These are phyloP conservation scores for Meyerozyma elateridarum DNA, from an alignment of 1,139 yeast genomes.

Conservation along the genomic window DNA sequence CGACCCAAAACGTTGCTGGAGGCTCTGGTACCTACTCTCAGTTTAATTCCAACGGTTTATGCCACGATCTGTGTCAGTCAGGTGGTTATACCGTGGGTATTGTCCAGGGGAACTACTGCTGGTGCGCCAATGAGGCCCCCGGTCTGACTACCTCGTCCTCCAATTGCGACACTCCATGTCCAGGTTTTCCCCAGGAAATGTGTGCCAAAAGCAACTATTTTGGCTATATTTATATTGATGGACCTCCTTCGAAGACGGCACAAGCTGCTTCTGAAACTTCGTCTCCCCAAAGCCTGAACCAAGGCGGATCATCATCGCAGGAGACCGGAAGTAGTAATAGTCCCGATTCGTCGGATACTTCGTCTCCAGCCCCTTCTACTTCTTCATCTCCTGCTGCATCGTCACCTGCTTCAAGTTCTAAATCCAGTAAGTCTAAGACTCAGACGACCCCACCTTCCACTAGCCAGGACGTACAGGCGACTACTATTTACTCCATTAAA, in stretches of 20 bases:
- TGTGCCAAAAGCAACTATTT: slow-evolving; percentile 32
- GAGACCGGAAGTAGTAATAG: too few species aligned
- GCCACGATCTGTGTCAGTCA: slow-evolving; percentile 40
- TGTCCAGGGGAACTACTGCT: slow-evolving; percentile 48
- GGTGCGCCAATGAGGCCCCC: slow-evolving; percentile 58
- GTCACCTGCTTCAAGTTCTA: slow-evolving; percentile 6
- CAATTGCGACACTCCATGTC: slow-evolving; percentile 48
- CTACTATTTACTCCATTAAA: slow-evolving; percentile 20
- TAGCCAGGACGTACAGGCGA: slow-evolving; percentile 9
- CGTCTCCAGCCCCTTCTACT: slow-evolving; percentile 5
- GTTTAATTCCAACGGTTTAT: slow-evolving; percentile 52
- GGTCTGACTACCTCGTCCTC: slow-evolving; percentile 24
- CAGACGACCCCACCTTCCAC: slow-evolving; percentile 1
- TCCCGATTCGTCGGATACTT: slow-evolving; percentile 4
- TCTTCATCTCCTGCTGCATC: slow-evolving; percentile 4
- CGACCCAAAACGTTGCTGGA: slow-evolving; percentile 38
- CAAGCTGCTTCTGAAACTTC: neutral
- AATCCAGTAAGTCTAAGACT: slow-evolving; percentile 5
- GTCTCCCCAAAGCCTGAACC: neutral
- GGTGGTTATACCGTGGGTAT: slow-evolving; percentile 53
- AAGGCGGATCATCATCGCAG: neutral
- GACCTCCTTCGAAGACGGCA: neutral
- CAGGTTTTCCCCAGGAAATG: slow-evolving; percentile 36
- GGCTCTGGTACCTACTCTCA: slow-evolving; percentile 15
- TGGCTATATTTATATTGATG: slow-evolving; percentile 24